phyloP scores from a whole-genome alignment of 163 green algal species.

The Botryococcus braunii region DNA sequence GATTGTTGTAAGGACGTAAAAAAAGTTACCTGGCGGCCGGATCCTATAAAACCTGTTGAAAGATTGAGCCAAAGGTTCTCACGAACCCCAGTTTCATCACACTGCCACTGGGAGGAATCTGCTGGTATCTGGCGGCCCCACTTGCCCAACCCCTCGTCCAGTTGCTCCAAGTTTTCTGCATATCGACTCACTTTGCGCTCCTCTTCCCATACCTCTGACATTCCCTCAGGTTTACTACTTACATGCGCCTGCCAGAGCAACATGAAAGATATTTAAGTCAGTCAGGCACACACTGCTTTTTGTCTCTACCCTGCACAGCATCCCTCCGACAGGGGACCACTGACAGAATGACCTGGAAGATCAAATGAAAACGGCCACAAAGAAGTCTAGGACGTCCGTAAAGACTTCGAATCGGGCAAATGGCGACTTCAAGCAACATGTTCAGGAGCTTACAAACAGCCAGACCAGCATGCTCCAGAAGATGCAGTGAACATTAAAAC shows the following conservation, averaged over 20 bases:
- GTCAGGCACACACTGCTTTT: too few species aligned
- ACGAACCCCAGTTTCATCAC: conserved; percentile 76
- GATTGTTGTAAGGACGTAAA: neutral
- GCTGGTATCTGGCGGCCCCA: conserved; percentile 1
- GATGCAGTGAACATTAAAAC: too few species aligned
- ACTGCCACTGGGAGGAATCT: conserved; percentile 67
- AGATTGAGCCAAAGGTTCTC: conserved; percentile 99
- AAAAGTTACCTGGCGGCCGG: conserved; percentile 54
- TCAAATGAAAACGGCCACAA: too few species aligned
- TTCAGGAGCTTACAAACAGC: too few species aligned
- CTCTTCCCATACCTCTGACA: conserved; percentile 74
- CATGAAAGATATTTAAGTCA: too few species aligned
- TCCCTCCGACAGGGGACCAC: too few species aligned
- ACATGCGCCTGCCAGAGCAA: conserved; percentile 54
- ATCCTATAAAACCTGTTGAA: conserved; percentile 89
- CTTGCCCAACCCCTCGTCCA: conserved; percentile 15
- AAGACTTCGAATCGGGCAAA: too few species aligned
- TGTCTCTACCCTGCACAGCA: too few species aligned
- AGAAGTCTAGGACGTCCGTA: too few species aligned
- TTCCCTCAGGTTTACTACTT: conserved; percentile 43
- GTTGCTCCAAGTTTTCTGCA: conserved; percentile 45
- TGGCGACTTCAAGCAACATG: too few species aligned
- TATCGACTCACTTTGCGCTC: conserved; percentile 71
- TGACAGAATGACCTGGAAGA: too few species aligned
- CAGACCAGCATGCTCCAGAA: too few species aligned